Percentiles rank a stretch among this genome's conserved stretches.
phyloP scores from a whole-genome alignment of 257 asterid species.

The Coffea eugenioides region DNA sequence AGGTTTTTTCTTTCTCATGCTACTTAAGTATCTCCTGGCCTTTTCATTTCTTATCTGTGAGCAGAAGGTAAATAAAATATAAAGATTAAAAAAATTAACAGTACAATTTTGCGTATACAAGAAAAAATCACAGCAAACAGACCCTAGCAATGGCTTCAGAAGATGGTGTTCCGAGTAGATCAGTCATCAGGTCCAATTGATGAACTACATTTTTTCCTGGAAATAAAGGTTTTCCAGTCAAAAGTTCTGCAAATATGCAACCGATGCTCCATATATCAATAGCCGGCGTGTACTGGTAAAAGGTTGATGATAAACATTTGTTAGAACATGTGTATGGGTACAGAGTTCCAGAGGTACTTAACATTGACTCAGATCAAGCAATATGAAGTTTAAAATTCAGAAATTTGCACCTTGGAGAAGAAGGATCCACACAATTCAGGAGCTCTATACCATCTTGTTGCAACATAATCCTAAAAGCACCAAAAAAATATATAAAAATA shows the following conservation, averaged over 20 bases:
- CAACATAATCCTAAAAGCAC: slow-evolving; percentile 76
- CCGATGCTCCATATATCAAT: slow-evolving; percentile 98
- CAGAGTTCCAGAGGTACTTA: neutral
- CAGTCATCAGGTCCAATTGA: slow-evolving; percentile 94
- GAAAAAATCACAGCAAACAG: slow-evolving; percentile 8
- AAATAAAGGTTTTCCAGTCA: slow-evolving; percentile 89
- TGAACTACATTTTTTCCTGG: slow-evolving; percentile 98
- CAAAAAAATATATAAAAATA: neutral
- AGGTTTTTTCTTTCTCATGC: slow-evolving; percentile 88
- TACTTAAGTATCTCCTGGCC: slow-evolving; percentile 94
- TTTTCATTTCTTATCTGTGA: slow-evolving; percentile 91
- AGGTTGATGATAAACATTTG: slow-evolving; percentile 9
- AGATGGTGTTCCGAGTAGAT: slow-evolving; percentile 88
- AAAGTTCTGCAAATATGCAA: slow-evolving; percentile 91
- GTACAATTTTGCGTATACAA: neutral
- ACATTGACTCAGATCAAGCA: neutral
- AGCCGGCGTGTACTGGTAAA: slow-evolving; percentile 89
- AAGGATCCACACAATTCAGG: slow-evolving; percentile 97
- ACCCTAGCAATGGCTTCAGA: slow-evolving; percentile 93
- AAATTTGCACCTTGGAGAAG: slow-evolving; percentile 79
- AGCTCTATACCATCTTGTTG: slow-evolving; percentile 98
- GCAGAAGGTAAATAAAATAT: slow-evolving; percentile 23
- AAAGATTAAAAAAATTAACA: slow-evolving; percentile 6
- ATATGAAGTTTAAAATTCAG: neutral
- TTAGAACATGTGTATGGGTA: slow-evolving; percentile 2